These are phyloP conservation scores for Clohesyomyces aquaticus DNA, from an alignment of 495 filamentous ascomycete genomes.

Conservation along the genomic window DNA sequence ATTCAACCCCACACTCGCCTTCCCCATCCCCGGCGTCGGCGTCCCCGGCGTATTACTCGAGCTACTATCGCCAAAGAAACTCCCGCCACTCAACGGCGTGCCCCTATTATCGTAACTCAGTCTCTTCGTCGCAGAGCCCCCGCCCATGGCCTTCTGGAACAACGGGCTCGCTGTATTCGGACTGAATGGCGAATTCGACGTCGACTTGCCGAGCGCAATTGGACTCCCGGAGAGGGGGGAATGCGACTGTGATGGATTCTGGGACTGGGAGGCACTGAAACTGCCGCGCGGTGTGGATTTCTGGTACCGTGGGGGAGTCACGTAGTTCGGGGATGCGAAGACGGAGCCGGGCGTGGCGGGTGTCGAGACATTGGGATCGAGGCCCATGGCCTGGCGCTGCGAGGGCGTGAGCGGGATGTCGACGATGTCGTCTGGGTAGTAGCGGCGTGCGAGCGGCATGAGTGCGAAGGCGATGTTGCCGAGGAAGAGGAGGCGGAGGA, in stretches of 20 bases:
- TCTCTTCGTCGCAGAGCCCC: constrained; percentile 56
- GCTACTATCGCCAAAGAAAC: constrained; percentile 53
- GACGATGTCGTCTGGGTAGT: constrained; percentile 68
- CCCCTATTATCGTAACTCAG: constrained; percentile 64
- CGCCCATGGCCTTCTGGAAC: constrained; percentile 67
- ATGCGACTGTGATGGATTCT: too few species aligned
- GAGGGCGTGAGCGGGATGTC: constrained; percentile 91
- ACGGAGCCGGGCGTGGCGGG: constrained; percentile 62
- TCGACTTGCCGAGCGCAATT: constrained; percentile 17
- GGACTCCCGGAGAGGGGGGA: constrained; percentile 58
- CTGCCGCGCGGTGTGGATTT: constrained; percentile 63
- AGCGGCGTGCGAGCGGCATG: constrained; percentile 66
- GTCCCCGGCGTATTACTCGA: constrained; percentile 57
- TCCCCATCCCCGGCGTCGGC: constrained; percentile 67
- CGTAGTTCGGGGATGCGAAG: constrained; percentile 56
- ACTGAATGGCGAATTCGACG: constrained; percentile 48
- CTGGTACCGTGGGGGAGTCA: constrained; percentile 86
- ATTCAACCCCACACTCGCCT: constrained; percentile 72
- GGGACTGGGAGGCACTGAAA: constrained; percentile 50
- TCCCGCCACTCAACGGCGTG: constrained; percentile 58
- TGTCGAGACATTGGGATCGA: constrained; percentile 75
- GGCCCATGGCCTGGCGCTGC: constrained; percentile 81
- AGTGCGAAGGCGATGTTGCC: constrained; percentile 68
- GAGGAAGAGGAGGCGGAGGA: constrained; percentile 61
- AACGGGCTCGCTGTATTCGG: constrained; percentile 62